Evolutionary conservation across 2,329 filamentous ascomycete species (phyloP).

Genomic region (Cladophialophora bantiana): DNA sequence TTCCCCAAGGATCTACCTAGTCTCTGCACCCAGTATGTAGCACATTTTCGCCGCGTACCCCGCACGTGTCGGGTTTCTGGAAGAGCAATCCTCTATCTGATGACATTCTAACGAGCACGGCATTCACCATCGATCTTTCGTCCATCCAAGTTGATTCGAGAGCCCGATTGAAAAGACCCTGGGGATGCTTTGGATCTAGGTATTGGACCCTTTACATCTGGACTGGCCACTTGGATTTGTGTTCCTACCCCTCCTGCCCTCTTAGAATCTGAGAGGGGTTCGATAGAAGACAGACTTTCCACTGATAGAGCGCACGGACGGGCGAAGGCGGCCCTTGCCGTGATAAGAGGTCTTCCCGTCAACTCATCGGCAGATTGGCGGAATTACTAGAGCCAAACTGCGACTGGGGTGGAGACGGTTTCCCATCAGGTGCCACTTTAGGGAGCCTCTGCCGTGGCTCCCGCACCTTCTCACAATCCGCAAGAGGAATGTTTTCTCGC

Average conservation of each 20-base stretch:
- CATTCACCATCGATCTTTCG: neutral
- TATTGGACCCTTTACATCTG: constrained; percentile 19
- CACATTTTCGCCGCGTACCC: neutral
- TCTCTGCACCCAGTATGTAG: neutral
- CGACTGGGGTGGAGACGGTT: constrained; percentile 24
- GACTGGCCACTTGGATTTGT: constrained; percentile 4
- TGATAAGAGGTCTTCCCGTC: constrained; percentile 23
- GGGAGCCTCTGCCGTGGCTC: constrained; percentile 6
- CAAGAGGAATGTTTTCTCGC: constrained; percentile 13
- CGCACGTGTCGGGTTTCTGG: neutral
- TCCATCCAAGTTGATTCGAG: neutral
- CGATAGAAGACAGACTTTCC: constrained; percentile 2
- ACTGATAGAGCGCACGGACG: neutral
- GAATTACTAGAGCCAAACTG: constrained; percentile 13
- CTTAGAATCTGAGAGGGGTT: neutral
- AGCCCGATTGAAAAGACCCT: neutral
- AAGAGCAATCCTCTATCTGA: neutral
- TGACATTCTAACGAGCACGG: neutral
- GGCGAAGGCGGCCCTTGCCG: constrained; percentile 24
- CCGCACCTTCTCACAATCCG: neutral
- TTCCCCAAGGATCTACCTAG: neutral
- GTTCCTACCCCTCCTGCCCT: constrained; percentile 13
- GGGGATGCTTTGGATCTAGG: neutral
- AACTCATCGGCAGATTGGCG: constrained; percentile 23
- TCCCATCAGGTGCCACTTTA: constrained; percentile 1